Percentiles rank a stretch among this genome's conserved stretches.
Conservation (phyloP, 441 rosid species). For the Bocquillonia castaneifolia region DNA sequence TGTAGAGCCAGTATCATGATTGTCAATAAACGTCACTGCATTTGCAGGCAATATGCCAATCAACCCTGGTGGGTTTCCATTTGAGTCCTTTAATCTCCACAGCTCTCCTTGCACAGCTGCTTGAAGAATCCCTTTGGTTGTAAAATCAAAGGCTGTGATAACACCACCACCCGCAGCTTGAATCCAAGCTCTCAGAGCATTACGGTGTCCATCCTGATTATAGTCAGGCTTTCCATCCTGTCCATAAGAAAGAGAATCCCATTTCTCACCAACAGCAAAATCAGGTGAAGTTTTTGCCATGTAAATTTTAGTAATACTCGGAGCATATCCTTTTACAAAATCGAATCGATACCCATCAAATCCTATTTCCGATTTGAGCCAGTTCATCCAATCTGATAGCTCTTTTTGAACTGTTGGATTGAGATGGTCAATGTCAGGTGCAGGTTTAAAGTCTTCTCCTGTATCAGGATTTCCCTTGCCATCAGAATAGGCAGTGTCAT, state of each 20-base stretch:
- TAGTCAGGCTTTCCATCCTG: constrained; percentile 40
- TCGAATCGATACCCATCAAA: constrained; percentile 80
- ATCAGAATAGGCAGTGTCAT: constrained; percentile 42
- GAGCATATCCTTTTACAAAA: constrained; percentile 59
- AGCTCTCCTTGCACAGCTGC: constrained; percentile 67
- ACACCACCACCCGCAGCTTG: constrained; percentile 53
- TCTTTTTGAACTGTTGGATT: constrained; percentile 57
- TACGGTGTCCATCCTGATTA: constrained; percentile 55
- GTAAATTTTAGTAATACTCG: constrained; percentile 49
- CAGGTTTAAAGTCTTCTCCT: constrained; percentile 39
- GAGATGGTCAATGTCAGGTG: constrained; percentile 84
- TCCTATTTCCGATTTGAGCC: constrained; percentile 68
- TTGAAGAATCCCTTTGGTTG: constrained; percentile 74
- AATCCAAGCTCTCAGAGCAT: constrained; percentile 50
- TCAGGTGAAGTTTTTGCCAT: constrained; percentile 46
- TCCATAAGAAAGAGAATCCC: constrained; percentile 52
- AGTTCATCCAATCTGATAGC: constrained; percentile 81
- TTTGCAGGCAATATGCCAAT: constrained; percentile 58
- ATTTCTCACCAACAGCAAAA: constrained; percentile 79
- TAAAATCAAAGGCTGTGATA: constrained; percentile 68
- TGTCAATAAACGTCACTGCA: constrained; percentile 81
- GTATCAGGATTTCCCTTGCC: constrained; percentile 69
- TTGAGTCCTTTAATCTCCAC: constrained; percentile 65
- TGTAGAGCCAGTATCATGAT: constrained; percentile 78
- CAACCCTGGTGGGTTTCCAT: constrained; percentile 70